Conservation (phyloP, 2,329 filamentous ascomycete species). For the Clonostachys solani region DNA sequence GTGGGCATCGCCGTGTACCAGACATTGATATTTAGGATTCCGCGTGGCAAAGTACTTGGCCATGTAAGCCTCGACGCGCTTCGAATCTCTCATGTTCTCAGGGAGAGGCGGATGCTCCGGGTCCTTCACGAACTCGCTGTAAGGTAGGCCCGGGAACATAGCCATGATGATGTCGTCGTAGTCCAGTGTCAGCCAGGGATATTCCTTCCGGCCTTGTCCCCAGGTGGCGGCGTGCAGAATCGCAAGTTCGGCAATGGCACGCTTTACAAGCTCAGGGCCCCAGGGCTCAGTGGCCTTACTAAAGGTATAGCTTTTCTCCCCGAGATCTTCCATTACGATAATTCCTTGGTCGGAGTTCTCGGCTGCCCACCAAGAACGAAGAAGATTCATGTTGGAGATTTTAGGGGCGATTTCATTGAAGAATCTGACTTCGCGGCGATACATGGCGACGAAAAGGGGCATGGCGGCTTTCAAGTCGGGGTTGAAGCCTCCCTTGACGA, state of each 20-base stretch:
- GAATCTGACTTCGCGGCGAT: conserved; percentile 28
- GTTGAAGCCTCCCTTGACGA: conserved; percentile 31
- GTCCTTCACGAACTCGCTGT: too few species aligned
- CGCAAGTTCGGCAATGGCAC: conserved; percentile 31
- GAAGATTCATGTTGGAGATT: conserved; percentile 28
- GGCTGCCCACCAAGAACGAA: too few species aligned
- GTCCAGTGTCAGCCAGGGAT: conserved; percentile 17
- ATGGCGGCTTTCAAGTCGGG: conserved; percentile 16
- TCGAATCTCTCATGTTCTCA: conserved; percentile 27
- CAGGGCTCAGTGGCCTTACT: conserved; percentile 19
- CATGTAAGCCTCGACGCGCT: conserved; percentile 24
- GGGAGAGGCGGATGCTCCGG: conserved; percentile 23
- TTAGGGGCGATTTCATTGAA: conserved; percentile 25
- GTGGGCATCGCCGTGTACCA: conserved; percentile 37
- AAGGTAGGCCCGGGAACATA: too few species aligned
- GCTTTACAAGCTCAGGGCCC: conserved; percentile 20
- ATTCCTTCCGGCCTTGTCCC: conserved; percentile 10
- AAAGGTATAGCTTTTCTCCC: conserved; percentile 22
- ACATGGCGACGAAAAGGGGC: conserved; percentile 18
- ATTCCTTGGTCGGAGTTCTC: conserved; percentile 27
- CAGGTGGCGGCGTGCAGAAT: conserved; percentile 32
- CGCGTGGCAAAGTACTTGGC: conserved; percentile 27
- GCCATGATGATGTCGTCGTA: conserved; percentile 23
- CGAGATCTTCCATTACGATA: conserved; percentile 28
- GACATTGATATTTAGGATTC: conserved; percentile 28